A percentile compares a stretch with the other conserved stretches of the same genome.
Evolutionary conservation across 345 rosid species (phyloP).

Genomic region (Luvunga scandens): DNA sequence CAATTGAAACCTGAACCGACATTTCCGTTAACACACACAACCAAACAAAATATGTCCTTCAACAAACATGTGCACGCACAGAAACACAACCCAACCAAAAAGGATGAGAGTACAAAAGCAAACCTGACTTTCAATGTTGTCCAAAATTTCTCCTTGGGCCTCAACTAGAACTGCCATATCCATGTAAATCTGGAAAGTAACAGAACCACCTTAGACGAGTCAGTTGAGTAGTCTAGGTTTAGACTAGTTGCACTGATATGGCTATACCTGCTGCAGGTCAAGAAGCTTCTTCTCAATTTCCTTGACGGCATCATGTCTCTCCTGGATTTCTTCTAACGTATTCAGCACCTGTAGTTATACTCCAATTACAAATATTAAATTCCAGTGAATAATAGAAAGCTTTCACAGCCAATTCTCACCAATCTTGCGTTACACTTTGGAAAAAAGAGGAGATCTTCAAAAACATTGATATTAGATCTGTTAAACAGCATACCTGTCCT

Average conservation of each 20-base stretch:
- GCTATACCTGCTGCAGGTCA: conserved; percentile 76
- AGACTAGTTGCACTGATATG: neutral
- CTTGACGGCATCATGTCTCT: conserved; percentile 85
- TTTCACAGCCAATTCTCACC: neutral
- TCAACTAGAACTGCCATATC: conserved; percentile 75
- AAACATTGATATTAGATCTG: neutral
- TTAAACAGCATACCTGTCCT: conserved; percentile 59
- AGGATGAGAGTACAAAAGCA: conserved; percentile 15
- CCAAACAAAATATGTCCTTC: conserved; percentile 7
- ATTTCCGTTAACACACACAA: conserved; percentile 17
- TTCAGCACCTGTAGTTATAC: conserved; percentile 55
- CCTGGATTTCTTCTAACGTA: conserved; percentile 90
- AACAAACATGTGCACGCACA: neutral
- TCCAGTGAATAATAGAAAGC: neutral
- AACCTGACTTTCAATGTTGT: conserved; percentile 75
- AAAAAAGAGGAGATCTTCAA: neutral
- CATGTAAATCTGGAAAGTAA: conserved; percentile 48
- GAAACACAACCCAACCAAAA: neutral
- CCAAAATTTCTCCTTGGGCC: conserved; percentile 70
- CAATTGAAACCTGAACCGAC: conserved; percentile 45
- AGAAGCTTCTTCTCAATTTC: conserved; percentile 93
- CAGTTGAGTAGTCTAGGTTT: neutral
- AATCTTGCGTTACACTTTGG: neutral
- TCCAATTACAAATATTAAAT: neutral
- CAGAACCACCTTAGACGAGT: conserved; percentile 10